Evolutionary conservation across 768 basidiomycete genomes (phyloP), one percentile per base, ranked within the genome.

Genomic region (Astraeus odoratus): DNA sequence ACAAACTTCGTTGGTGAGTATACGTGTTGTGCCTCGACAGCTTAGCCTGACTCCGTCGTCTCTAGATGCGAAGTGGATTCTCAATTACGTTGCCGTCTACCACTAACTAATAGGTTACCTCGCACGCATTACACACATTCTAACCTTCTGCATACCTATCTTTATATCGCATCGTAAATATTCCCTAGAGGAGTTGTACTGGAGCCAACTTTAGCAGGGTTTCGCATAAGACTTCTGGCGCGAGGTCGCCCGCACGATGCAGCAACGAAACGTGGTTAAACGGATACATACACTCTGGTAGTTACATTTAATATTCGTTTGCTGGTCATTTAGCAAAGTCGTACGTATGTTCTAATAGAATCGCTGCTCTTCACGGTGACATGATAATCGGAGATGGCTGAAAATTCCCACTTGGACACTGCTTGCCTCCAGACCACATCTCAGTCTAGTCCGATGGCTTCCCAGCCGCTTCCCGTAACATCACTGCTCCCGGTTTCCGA

Each of bases 21-120:
- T 24, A 4, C 7, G 5, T 29, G 1, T 13, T 15, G 8, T 19
- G 24, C 8, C 4, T n/a, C 5, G 1, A 23, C 10, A 26, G 26
- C 22, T 31, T 22, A 6, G n/a, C 44, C 30, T 44, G 41, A 59
- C 20, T 49, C n/a, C n/a, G n/a, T 49, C 7, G 5, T 40, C 4
- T 43, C 5, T 51, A 81, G 78, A 65, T 53, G 77, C 78, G 9
- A 62, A 73, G 57, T 80, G 78, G 78, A 63, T 68, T 47, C 65
- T 81, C 59, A 76, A 76, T 54, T 78, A 74, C 53, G 65, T 81
- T 44, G 71, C 74, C 26, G 72, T 78, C 37, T 81, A 75, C 61
- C 65, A 75, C 43, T 61, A 42, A 49, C 39, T 15, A 12, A 25
- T 15, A 5, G 23, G 5, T 39, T 15, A 23, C 23, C 37, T 23